Base-by-base conservation (phyloP, 352 stramenopile species). In the Nothophytophthora sp. region DNA sequence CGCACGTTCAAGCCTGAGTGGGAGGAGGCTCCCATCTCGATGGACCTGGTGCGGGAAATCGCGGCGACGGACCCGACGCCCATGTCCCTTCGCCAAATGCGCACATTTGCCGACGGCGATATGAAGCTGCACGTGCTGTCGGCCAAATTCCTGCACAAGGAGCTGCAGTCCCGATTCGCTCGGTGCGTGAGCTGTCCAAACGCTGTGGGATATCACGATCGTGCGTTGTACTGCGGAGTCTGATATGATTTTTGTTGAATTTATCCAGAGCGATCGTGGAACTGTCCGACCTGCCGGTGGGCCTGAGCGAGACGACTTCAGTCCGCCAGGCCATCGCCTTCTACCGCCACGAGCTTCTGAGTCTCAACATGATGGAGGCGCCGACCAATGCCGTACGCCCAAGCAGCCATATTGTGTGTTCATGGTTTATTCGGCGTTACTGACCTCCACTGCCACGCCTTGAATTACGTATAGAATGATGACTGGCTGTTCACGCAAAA, bases 41-140 rank as follows among this genome's bases (percentile, higher is more conserved):
- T 91, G 77, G 63, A 86, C 28, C 64, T 88, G 52, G 81, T 90
- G 42, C 65, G 62, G 20, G 71, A 76, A 23, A 73, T 90, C 27
- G 79, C 79, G 3, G 32, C 67, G 27, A 70, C 57, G 12, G 55
- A 70, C 34, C 83, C 83, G 18, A 88, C 74, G 18, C 83, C 83
- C 15, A 65, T 93, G 67, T 86, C 78, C 19, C 66, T 93, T 43
- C 83, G 77, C 50, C 83, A 93, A 48, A 93, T 93, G 83, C 83
- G 84, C 51, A 73, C 67, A 35, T 91, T 89, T 33, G 69, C 83
- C n/a, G 73, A 84, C 36, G 72, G 68, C 18, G 73, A 63, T 12
- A 66, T 70, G 41, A 86, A 90, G 29, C 58, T 84, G 50, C 74
- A 75, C 15, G 59, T 93, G 45, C 58, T 87, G 27, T 79, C 76